Evolutionary conservation across 2,329 filamentous ascomycete species (phyloP).

Genomic region (Aureobasidium sp.): DNA sequence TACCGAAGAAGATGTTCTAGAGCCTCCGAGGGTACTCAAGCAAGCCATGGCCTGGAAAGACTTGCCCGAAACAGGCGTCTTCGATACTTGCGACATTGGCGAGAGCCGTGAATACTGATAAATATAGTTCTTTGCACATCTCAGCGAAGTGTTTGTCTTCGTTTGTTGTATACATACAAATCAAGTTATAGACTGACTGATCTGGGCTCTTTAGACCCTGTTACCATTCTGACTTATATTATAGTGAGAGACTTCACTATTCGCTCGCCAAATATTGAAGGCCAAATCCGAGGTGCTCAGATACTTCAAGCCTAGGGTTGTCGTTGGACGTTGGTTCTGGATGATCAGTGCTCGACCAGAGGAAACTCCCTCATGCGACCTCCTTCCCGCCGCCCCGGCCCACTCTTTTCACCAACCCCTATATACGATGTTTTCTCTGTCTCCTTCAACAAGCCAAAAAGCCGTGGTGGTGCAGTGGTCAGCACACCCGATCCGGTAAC

Average conservation of each 20-base stretch:
- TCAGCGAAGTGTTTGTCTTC: neutral
- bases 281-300: neutral
- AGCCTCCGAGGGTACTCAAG: slow-evolving; percentile 66
- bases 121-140: neutral
- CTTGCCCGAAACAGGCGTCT: slow-evolving; percentile 62
- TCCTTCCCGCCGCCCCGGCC: neutral
- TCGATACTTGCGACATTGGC: slow-evolving; percentile 77
- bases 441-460: neutral
- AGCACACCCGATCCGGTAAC: neutral
- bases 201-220: neutral
- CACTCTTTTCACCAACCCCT: neutral
- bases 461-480: slow-evolving; percentile 2
- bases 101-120: slow-evolving; percentile 60
- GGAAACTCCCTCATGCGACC: neutral
- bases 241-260: neutral
- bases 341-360: neutral
- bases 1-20: slow-evolving; percentile 74
- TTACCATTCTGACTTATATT: neutral
- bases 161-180: neutral
- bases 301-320: neutral
- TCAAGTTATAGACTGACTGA: neutral
- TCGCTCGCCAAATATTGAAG: neutral
- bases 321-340: neutral
- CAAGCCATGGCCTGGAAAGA: slow-evolving; percentile 62
- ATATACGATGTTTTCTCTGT: neutral